Percentiles rank a stretch among this genome's conserved stretches.
phyloP scores from a whole-genome alignment of 2,329 filamentous ascomycete genomes.

The Ambrosiella cleistominuta region DNA sequence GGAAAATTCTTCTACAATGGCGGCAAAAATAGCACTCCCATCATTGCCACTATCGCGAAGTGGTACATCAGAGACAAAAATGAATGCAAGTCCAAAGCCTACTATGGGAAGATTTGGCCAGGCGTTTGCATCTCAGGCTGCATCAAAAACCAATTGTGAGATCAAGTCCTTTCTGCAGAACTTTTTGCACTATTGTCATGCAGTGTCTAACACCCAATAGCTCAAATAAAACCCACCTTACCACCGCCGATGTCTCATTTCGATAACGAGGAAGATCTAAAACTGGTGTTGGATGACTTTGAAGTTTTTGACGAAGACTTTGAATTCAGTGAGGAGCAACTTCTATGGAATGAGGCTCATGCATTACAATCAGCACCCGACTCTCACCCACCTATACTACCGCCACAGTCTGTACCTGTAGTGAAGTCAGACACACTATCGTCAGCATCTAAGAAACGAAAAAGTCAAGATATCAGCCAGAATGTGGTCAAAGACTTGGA shows the following conservation, averaged over 20 bases:
- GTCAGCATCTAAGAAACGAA: slow-evolving; percentile 28
- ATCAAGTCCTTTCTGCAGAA: not conserved
- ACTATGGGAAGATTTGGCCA: slow-evolving; percentile 10
- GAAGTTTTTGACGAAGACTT: slow-evolving; percentile 21
- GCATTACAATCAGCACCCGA: slow-evolving; percentile 18
- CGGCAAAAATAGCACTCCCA: not conserved
- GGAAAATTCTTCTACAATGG: not conserved
- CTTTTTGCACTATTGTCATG: not conserved
- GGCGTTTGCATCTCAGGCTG: slow-evolving; percentile 10
- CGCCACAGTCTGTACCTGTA: slow-evolving; percentile 14
- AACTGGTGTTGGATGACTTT: slow-evolving; percentile 25
- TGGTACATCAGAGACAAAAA: not conserved
- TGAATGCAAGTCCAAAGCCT: not conserved
- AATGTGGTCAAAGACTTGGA: slow-evolving; percentile 15
- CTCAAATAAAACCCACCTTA: not conserved
- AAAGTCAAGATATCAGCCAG: slow-evolving; percentile 30
- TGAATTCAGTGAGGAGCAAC: slow-evolving; percentile 22
- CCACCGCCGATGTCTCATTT: not conserved
- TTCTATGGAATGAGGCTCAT: slow-evolving; percentile 27
- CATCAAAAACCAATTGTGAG: slow-evolving; percentile 6
- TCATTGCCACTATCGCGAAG: not conserved
- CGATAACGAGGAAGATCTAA: slow-evolving; percentile 10
- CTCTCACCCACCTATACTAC: not conserved
- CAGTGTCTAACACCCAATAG: not conserved
- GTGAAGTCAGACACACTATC: slow-evolving; percentile 16